Conservation (phyloP, 345 rosid species). For the Populus nigra region DNA sequence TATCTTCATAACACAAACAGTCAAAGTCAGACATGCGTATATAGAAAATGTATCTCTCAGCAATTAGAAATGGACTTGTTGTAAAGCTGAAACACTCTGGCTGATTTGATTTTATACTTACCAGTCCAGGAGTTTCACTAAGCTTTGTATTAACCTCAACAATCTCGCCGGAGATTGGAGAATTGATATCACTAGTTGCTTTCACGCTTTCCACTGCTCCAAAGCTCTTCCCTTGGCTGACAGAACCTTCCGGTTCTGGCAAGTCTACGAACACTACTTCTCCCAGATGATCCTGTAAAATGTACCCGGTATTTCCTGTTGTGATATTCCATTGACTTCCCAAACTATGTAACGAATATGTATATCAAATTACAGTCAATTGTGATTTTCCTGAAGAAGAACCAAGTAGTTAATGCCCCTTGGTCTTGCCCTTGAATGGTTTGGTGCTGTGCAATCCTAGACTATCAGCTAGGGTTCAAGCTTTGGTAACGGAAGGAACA, state of each 20-base stretch:
- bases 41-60: not conserved
- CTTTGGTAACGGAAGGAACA: not conserved
- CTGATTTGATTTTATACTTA: constrained; percentile 20
- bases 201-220: constrained; percentile 97
- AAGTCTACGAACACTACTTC: constrained; percentile 93
- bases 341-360: not conserved
- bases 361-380: not conserved
- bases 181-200: constrained; percentile 85
- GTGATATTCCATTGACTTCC: not conserved
- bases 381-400: not conserved
- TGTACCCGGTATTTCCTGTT: not conserved
- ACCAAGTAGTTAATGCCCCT: not conserved
- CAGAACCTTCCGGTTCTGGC: constrained; percentile 60
- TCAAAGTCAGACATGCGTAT: not conserved
- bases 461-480: not conserved
- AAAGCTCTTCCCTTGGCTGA: constrained; percentile 55
- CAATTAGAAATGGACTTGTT: not conserved
- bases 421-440: not conserved
- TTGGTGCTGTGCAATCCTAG: not conserved
- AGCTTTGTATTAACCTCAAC: constrained; percentile 79
- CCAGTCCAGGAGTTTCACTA: constrained; percentile 68
- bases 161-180: constrained; percentile 87
- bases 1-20: constrained; percentile 39
- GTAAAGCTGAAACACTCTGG: not conserved
- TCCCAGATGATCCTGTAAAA: constrained; percentile 75